phyloP scores from a whole-genome alignment of 495 filamentous ascomycete species.

The Penicillium simplicissimum region DNA sequence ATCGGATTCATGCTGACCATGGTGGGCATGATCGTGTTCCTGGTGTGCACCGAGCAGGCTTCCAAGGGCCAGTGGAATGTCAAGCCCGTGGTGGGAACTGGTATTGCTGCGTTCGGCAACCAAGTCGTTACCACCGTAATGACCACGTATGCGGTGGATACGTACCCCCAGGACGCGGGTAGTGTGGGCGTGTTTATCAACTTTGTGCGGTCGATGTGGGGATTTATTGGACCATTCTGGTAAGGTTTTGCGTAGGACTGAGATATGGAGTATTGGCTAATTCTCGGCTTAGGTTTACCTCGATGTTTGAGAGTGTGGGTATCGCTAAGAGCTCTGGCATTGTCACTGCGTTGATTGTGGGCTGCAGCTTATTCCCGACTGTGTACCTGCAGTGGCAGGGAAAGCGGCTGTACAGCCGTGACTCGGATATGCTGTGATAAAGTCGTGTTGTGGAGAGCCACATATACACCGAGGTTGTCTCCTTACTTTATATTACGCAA shows the following conservation, averaged over 20 bases:
- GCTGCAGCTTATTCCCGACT: conserved; percentile 46
- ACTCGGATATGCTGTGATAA: conserved; percentile 1
- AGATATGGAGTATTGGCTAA: conserved; percentile 4
- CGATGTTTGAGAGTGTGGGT: conserved; percentile 52
- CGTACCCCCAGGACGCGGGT: conserved; percentile 49
- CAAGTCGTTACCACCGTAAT: conserved; percentile 59
- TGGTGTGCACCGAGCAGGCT: conserved; percentile 48
- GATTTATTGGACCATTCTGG: conserved; percentile 62
- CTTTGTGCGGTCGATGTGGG: conserved; percentile 57
- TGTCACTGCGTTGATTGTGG: conserved; percentile 43
- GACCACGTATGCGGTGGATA: conserved; percentile 60
- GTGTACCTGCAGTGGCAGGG: conserved; percentile 41
- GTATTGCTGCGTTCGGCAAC: conserved; percentile 54
- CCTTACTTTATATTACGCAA: too few relatives aligned
- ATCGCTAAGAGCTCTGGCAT: conserved; percentile 47
- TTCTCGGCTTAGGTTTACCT: conserved; percentile 39
- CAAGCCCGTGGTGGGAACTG: conserved; percentile 51
- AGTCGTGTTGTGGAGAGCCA: neutral
- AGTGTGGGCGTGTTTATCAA: conserved; percentile 59
- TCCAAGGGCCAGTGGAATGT: conserved; percentile 45
- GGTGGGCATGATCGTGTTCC: conserved; percentile 51
- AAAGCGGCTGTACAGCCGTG: conserved; percentile 15
- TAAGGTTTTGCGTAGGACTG: conserved; percentile 21
- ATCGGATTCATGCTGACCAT: conserved; percentile 50
- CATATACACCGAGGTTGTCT: neutral